Evolutionary conservation across 192 early-diverging fungal genomes (phyloP).

Genomic region (Paraglomus brasilianum): DNA sequence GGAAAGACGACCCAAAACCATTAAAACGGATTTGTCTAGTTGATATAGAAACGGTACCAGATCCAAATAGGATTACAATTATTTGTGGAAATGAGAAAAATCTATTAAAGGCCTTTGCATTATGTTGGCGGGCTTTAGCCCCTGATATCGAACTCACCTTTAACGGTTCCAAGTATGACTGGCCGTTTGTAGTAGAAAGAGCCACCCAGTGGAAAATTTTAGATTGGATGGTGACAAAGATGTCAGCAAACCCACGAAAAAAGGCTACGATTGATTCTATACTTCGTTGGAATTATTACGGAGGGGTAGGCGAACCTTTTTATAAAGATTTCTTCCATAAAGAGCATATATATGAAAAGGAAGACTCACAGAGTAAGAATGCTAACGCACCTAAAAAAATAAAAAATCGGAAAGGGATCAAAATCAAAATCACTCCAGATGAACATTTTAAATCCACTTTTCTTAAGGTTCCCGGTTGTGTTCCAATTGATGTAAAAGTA

Average conservation of each 20-base stretch:
- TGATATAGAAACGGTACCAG: conserved; percentile 14
- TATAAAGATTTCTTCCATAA: not conserved
- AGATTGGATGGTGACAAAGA: not conserved
- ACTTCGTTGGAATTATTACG: conserved; percentile 1
- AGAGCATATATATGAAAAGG: conserved; percentile 2
- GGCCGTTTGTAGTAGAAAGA: conserved; percentile 5
- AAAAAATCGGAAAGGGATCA: conserved; percentile 4
- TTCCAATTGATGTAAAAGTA: conserved; percentile 4
- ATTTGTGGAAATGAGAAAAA: not conserved
- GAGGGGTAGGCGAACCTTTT: not conserved
- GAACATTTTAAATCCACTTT: not conserved
- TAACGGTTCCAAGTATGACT: conserved; percentile 2
- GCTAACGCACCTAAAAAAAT: not conserved
- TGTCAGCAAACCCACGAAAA: conserved; percentile 20
- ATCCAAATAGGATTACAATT: not conserved
- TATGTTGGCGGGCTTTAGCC: not conserved
- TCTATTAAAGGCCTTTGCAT: not conserved
- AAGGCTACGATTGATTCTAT: not conserved
- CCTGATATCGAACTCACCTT: not conserved
- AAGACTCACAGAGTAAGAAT: not conserved
- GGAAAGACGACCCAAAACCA: conserved; percentile 9
- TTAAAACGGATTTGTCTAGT: conserved; percentile 8
- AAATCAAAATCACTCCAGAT: conserved; percentile 12
- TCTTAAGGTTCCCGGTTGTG: conserved; percentile 2
- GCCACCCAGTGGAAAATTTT: not conserved